Evolutionary conservation across 1,139 yeast genomes (phyloP).

Genomic region (Geotrichum candidum): DNA sequence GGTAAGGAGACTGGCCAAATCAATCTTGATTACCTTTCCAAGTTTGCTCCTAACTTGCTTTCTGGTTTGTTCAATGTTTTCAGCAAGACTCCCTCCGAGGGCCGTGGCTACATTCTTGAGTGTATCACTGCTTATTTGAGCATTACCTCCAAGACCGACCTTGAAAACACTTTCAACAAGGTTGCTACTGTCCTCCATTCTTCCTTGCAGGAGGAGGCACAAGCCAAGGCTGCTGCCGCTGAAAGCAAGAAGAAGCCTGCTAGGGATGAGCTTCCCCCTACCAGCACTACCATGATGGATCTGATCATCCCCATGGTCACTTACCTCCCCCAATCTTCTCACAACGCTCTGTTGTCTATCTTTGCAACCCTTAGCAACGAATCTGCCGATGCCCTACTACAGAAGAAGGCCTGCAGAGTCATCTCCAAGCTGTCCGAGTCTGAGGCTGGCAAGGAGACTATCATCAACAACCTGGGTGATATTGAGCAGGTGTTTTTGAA

Average conservation of each 20-base stretch:
- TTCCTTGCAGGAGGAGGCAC: conserved; percentile 53
- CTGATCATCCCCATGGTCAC: conserved; percentile 80
- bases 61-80: conserved; percentile 89
- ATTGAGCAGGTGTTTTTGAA: conserved; percentile 57
- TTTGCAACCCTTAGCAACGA: conserved; percentile 62
- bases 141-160: conserved; percentile 60
- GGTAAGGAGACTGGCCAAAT: conserved; percentile 50
- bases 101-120: conserved; percentile 78
- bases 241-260: conserved; percentile 25
- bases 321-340: conserved; percentile 65
- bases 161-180: conserved; percentile 73
- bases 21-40: conserved; percentile 59
- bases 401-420: conserved; percentile 85
- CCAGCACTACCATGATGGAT: conserved; percentile 84
- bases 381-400: conserved; percentile 58
- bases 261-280: conserved; percentile 41
- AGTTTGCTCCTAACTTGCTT: conserved; percentile 62
- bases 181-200: conserved; percentile 73
- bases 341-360: conserved; percentile 69
- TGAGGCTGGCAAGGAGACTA: conserved; percentile 50
- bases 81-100: conserved; percentile 76
- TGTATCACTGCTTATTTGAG: conserved; percentile 76
- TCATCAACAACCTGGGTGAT: conserved; percentile 48
- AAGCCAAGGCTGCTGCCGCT: conserved; percentile 29
- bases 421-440: conserved; percentile 64